Evolutionary conservation across 805 yeast species (phyloP), one percentile per base, ranked within the genome.

Genomic region (Kodamaea fukazawae): DNA sequence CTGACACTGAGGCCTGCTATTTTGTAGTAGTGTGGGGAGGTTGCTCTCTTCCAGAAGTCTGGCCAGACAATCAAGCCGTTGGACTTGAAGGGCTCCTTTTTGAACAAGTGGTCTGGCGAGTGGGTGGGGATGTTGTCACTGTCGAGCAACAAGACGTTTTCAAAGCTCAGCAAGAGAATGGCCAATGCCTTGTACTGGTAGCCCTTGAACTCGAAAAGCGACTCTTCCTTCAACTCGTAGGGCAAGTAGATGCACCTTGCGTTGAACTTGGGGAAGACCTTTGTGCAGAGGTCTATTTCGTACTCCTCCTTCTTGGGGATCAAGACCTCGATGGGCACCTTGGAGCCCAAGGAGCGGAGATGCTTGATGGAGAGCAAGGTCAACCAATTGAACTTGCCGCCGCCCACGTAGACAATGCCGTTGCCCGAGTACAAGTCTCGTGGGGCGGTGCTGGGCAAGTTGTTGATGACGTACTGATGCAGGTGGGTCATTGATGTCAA

Each of bases 11-110:
- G 65, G 2, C 79, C 85, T 0, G 86, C 86, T 47, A 87, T 79
- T 22, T 77, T 75, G 59, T 83, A 87, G 51, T 75, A 83, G 28
- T 65, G 63, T 4, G 96, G 95, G 1, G 86, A 76, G 1, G 90
- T 85, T 5, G 90, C 79, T 48, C 96, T 73, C 58, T 82, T 76
- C 96, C 96, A 87, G 58, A 81, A 87, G 60, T 87, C 96, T 1
- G 95, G 95, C 91, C 95, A 87, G 2, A 80, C 68, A 23, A 83
- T 70, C 57, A 83, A 58, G 3, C 86, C 84, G 28, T 63, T 58
- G 10, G 62, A 55, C 20, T 43, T 68, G 60, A 75, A 86, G 1
- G 86, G 80, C 32, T 79, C 78, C 9, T 65, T 60, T 3, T 63
- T 64, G 55, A 87, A 83, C 15, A 86, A 55, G 13, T 59, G 56